Base-by-base conservation (phyloP, 2,329 filamentous ascomycete genomes). In the Pseudodiploospora longispora region DNA sequence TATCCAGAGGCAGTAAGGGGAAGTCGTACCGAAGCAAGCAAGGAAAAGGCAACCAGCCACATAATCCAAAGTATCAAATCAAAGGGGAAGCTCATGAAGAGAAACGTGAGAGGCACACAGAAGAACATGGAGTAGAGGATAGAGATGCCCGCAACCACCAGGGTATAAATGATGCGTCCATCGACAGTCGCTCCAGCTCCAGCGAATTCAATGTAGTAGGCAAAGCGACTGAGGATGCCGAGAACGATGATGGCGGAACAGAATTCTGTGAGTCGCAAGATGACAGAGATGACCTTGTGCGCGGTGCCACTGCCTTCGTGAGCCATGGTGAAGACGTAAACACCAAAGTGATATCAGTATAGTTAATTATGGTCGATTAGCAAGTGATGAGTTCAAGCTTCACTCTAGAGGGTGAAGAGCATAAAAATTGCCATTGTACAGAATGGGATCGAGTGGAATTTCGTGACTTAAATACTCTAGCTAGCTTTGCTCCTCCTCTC, bases 41-140 rank as follows among this genome's bases (percentile, higher is more conserved):
- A 46, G 36, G 44, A 52, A 38, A 51, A 59, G 30, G 56, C 55
- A 19, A 58, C 54, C 10, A 59, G 48, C 57, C 57, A 59, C 52
- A 54, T 54, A 27, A 58, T 35, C 30, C 55, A 58, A 27, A 59
- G 10, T 3, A 57, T 33, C 28, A 57, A 53, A 44, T 59, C 57
- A 6, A 56, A 41, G 2, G 57, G 56, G 40, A 58, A 59, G 10
- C 39, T 42, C 31, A 55, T 31, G 30, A 55, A 56, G 2, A 56
- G 47, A 27, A 38, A 27, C 10, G 48, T 49, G 42, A 59, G 48
- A 2, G 57, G 57, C 1, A 38, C 31, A 27, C 49, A 51, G 28
- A 56, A 39, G 28, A 56, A 36, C 19, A 58, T 47, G 2, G 48
- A 50, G 42, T 54, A 59, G 32, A 58, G 43, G 31, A 61, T 56